Percentiles rank a stretch among this genome's conserved stretches.
Evolutionary conservation across 1,284 basidiomycete genomes (phyloP).

Genomic region (Takashimella koratensis): DNA sequence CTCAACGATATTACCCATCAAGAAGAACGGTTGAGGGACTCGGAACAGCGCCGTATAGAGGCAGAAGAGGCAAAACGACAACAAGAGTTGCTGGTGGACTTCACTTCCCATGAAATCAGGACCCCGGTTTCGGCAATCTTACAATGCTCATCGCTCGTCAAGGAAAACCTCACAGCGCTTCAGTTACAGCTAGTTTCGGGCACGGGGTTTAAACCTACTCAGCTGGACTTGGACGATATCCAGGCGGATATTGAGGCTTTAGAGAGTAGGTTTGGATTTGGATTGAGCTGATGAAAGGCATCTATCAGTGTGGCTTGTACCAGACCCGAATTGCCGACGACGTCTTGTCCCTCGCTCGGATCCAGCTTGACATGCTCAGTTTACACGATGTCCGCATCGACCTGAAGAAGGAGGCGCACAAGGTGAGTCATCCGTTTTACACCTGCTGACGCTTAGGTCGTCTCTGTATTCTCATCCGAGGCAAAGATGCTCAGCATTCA

Average conservation of each 20-base stretch:
- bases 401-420: conserved; percentile 41
- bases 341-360: conserved; percentile 47
- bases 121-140: conserved; percentile 46
- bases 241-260: conserved; percentile 47
- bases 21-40: conserved; percentile 35
- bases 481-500: conserved; percentile 39
- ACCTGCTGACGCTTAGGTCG: conserved; percentile 5
- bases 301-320: conserved; percentile 45
- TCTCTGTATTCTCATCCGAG: conserved; percentile 38
- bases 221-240: conserved; percentile 38
- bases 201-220: conserved; percentile 31
- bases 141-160: conserved; percentile 44
- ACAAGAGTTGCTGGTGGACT: conserved; percentile 46
- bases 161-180: conserved; percentile 41
- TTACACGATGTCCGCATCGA: conserved; percentile 45
- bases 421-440: conserved; percentile 14
- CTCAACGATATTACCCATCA: conserved; percentile 40
- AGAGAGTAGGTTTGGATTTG: conserved; percentile 25
- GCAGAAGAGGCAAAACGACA: conserved; percentile 43
- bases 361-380: conserved; percentile 47
- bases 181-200: conserved; percentile 24
- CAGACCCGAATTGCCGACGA: conserved; percentile 51
- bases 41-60: conserved; percentile 34
- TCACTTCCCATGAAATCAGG: conserved; percentile 47
- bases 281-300: conserved; percentile 11